Evolutionary conservation across 805 yeast genomes (phyloP).

Genomic region (Starmerella bacillaris): DNA sequence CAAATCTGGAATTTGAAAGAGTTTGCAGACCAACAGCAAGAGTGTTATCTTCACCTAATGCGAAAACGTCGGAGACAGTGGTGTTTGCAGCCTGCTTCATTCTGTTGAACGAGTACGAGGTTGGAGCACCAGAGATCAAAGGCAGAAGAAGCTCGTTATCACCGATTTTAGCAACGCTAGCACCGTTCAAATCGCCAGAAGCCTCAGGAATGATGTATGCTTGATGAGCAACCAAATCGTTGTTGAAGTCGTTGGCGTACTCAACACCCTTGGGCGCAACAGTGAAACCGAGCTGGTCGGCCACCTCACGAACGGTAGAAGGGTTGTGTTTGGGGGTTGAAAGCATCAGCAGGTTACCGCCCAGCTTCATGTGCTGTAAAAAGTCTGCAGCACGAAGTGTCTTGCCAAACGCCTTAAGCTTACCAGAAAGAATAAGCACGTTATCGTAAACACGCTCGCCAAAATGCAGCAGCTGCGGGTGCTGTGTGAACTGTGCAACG

Average conservation of each 20-base stretch:
- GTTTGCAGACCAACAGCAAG: conserved; percentile 61
- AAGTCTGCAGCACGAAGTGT: conserved; percentile 32
- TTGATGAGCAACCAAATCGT: conserved; percentile 2
- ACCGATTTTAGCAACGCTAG: conserved; percentile 12
- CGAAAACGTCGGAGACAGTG: conserved; percentile 10
- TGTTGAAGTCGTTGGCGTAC: conserved; percentile 46
- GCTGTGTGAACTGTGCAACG: conserved; percentile 19
- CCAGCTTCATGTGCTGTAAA: conserved; percentile 40
- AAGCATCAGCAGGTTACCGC: conserved; percentile 61
- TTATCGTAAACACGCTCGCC: conserved; percentile 36
- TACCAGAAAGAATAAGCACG: conserved; percentile 41
- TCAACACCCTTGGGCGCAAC: conserved; percentile 62
- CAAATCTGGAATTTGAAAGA: conserved; percentile 48
- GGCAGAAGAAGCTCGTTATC: conserved; percentile 12
- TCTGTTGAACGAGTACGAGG: conserved; percentile 16
- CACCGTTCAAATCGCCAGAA: conserved; percentile 2
- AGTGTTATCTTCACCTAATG: conserved; percentile 10
- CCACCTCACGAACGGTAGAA: conserved; percentile 46
- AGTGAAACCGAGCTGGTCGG: conserved; percentile 64
- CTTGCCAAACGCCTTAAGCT: conserved; percentile 26
- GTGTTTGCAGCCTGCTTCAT: conserved; percentile 4
- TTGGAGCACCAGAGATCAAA: conserved; percentile 13
- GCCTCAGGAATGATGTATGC: conserved; percentile 13
- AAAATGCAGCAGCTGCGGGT: conserved; percentile 24
- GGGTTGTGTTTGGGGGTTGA: conserved; percentile 35